phyloP scores from a whole-genome alignment of 108 stramenopile species.

The Cyclostephanos tholiformis region DNA sequence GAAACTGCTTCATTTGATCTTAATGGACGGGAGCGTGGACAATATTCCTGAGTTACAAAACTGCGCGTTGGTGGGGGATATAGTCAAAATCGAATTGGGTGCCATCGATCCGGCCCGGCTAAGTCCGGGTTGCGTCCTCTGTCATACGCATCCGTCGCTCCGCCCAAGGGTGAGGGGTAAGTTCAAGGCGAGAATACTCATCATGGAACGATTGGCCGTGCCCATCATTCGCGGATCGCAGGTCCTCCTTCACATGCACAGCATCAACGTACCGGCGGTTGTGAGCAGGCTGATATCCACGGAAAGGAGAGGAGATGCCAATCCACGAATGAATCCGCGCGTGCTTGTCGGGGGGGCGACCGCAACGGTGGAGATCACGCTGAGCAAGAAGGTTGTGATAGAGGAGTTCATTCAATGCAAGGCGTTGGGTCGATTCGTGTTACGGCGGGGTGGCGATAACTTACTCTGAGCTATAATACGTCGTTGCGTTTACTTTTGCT shows the following conservation, averaged over 20 bases:
- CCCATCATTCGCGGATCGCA: constrained; percentile 78
- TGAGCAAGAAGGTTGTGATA: constrained; percentile 45
- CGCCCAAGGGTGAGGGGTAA: constrained; percentile 60
- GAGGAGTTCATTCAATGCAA: constrained; percentile 46
- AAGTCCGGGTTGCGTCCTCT: constrained; percentile 77
- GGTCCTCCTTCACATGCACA: constrained; percentile 84
- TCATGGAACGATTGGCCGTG: constrained; percentile 62
- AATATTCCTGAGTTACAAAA: constrained; percentile 45
- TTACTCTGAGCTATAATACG: no score
- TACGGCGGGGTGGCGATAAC: constrained; percentile 52
- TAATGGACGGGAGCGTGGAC: constrained; percentile 51
- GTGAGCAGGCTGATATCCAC: constrained; percentile 55
- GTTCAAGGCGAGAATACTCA: constrained; percentile 59
- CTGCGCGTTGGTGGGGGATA: constrained; percentile 87
- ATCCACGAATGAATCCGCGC: constrained; percentile 54
- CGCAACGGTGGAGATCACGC: constrained; percentile 75
- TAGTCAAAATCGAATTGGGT: constrained; percentile 70
- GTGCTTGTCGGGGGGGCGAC: constrained; percentile 62
- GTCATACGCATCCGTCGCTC: constrained; percentile 56
- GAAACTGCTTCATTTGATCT: constrained; percentile 53
- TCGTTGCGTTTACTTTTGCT: background rate
- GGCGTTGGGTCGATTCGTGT: constrained; percentile 50
- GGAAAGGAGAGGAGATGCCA: constrained; percentile 24
- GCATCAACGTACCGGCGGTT: constrained; percentile 73
- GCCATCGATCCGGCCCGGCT: constrained; percentile 82